Base-by-base conservation (phyloP, 2,329 filamentous ascomycete species). In the Trichoderma hamatum region DNA sequence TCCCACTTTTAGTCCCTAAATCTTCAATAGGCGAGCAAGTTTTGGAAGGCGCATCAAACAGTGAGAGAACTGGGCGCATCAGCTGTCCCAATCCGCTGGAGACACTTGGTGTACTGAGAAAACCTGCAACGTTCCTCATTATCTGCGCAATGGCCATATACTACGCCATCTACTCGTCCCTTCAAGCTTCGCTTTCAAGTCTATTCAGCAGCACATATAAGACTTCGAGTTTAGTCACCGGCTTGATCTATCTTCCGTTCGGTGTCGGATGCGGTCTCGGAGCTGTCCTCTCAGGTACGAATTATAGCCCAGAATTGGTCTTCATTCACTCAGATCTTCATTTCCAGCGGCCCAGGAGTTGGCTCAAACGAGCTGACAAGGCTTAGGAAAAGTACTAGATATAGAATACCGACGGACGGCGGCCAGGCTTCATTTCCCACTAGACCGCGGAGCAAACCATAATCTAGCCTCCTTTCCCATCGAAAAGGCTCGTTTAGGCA, bases 381-480 rank as follows among this genome's bases (percentile, higher is more conserved):
- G 46, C 1, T 76, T 78, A 0, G 86, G 89, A 14, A 81, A 81
- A 52, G 72, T 89, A 4, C 80, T 90, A 7, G 88, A 92, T 76
- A 85, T 83, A 80, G 88, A 89, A 74, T 92, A 88, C 73, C 80
- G 82, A 0, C 83, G 87, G 11, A 80, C 86, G 51, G 86, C 87
- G 2, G 75, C 75, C 7, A 79, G 78, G 6, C 76, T 86, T 1
- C 84, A 84, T 21, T 78, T 89, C 32, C 73, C 80, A 0, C 79
- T 88, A 51, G 82, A 81, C 54, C 81, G 80, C 70, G 84, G 82
- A 69, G 82, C 83, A 54, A 77, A 77, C 67, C 75, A 78, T 49
- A 76, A 81, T 63, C 70, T 80, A 70, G 68, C 74, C 14, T 72
- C 70, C 11, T 80, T 81, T 60, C 78, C 80, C 46, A 79, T 81